Conservation (phyloP, 2,329 filamentous ascomycete genomes). For the Aspergillus felis region DNA sequence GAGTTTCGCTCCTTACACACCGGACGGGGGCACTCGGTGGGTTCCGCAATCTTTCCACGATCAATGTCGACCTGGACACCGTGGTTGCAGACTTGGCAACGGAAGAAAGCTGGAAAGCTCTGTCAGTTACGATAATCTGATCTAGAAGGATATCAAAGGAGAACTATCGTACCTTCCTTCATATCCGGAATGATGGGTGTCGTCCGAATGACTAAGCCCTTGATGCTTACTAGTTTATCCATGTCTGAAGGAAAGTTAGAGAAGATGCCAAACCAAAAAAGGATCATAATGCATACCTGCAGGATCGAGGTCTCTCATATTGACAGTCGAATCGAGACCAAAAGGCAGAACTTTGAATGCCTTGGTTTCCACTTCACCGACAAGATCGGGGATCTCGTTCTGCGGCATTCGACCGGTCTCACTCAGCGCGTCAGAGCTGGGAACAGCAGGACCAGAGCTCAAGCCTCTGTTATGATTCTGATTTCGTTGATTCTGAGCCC, state of each 20-base stretch:
- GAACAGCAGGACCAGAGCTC: slow-evolving; percentile 73
- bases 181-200: slow-evolving; percentile 98
- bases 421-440: slow-evolving; percentile 70
- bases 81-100: slow-evolving; percentile 88
- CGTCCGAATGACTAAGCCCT: slow-evolving; percentile 91
- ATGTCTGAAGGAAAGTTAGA: slow-evolving; percentile 57
- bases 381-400: slow-evolving; percentile 61
- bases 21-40: slow-evolving; percentile 78
- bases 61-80: slow-evolving; percentile 88
- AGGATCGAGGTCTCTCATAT: slow-evolving; percentile 90
- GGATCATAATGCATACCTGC: slow-evolving; percentile 52
- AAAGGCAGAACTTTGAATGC: slow-evolving; percentile 86
- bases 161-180: slow-evolving; percentile 65
- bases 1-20: slow-evolving; percentile 84
- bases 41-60: slow-evolving; percentile 92
- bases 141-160: background rate
- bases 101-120: slow-evolving; percentile 72
- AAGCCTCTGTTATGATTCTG: slow-evolving; percentile 48
- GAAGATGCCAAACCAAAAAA: too few species aligned
- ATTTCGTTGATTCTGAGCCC: slow-evolving; percentile 51
- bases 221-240: slow-evolving; percentile 92
- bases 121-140: background rate
- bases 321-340: slow-evolving; percentile 79
- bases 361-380: slow-evolving; percentile 72
- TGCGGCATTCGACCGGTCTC: slow-evolving; percentile 29